A percentile compares a stretch with the other conserved stretches of the same genome.
Evolutionary conservation across 2,329 filamentous ascomycete genomes (phyloP).

Genomic region (Fusarium haematococcum): DNA sequence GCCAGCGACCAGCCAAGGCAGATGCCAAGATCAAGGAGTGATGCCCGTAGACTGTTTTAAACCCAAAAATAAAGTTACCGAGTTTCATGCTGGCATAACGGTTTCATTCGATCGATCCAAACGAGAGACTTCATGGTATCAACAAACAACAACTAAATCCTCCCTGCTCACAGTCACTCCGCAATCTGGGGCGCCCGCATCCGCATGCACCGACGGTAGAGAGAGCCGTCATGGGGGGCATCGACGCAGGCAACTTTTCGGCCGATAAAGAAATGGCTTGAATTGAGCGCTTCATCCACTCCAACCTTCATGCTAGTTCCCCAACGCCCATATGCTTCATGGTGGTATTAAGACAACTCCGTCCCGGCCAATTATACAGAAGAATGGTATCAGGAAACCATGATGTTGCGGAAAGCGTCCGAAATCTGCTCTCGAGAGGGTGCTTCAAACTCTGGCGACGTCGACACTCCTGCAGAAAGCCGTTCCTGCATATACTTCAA

Average conservation of each 20-base stretch:
- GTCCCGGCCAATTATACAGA: constrained; percentile 41
- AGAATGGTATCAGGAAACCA: constrained; percentile 56
- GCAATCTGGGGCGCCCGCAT: constrained; percentile 14
- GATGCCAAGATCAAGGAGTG: constrained; percentile 77
- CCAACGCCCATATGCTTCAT: constrained; percentile 50
- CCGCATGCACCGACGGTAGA: constrained; percentile 15
- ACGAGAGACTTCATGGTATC: constrained; percentile 40
- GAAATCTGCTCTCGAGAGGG: constrained; percentile 64
- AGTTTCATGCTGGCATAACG: constrained; percentile 5
- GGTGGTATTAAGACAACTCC: constrained; percentile 45
- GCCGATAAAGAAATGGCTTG: constrained; percentile 32
- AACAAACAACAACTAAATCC: constrained; percentile 40
- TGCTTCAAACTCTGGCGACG: constrained; percentile 51
- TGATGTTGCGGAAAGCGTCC: constrained; percentile 67
- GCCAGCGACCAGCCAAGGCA: constrained; percentile 80
- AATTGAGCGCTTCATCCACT: constrained; percentile 38
- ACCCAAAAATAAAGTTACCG: neutral
- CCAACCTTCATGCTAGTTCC: constrained; percentile 41
- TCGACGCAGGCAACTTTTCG: constrained; percentile 33
- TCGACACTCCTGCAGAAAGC: constrained; percentile 68
- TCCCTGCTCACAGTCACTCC: constrained; percentile 33
- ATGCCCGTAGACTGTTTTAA: neutral
- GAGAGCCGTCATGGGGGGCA: constrained; percentile 15
- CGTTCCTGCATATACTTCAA: constrained; percentile 90
- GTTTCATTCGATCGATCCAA: constrained; percentile 37